phyloP scores from a whole-genome alignment of 495 filamentous ascomycete genomes.

The Thermochaetoides thermophila region DNA sequence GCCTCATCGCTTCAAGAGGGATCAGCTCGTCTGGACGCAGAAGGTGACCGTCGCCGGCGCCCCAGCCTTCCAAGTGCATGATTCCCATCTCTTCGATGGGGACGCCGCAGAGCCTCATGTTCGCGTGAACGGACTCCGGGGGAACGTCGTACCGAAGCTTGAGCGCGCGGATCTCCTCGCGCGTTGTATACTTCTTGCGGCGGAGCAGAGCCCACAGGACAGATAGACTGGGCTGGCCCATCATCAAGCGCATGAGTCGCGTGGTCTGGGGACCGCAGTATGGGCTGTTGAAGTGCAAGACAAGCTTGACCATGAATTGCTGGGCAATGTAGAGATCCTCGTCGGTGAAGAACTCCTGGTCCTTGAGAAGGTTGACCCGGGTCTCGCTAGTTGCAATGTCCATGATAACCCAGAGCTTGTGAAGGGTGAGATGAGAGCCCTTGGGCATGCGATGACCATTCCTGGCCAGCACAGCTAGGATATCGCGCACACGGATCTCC shows the following conservation, averaged over 20 bases:
- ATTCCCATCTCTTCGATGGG: conserved; percentile 31
- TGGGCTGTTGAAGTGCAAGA: conserved; percentile 42
- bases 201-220: conserved; percentile 36
- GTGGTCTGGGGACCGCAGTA: conserved; percentile 22
- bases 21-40: conserved; percentile 43
- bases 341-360: conserved; percentile 32
- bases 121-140: conserved; percentile 2
- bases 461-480: conserved; percentile 36
- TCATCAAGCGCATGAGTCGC: conserved; percentile 35
- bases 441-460: conserved; percentile 37
- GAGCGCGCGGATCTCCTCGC: conserved; percentile 29
- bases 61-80: conserved; percentile 38
- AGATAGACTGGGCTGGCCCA: conserved; percentile 41
- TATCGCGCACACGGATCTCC: conserved; percentile 28
- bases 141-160: conserved; percentile 28
- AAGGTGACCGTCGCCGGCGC: conserved; percentile 24
- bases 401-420: conserved; percentile 54
- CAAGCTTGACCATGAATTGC: conserved; percentile 47
- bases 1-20: conserved; percentile 29
- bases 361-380: conserved; percentile 36
- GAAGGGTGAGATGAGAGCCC: conserved; percentile 27
- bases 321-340: conserved; percentile 38
- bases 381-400: conserved; percentile 37
- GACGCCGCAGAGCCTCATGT: conserved; percentile 30
- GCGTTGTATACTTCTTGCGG: conserved; percentile 20